A percentile compares a stretch with the other conserved stretches of the same genome.
phyloP scores from a whole-genome alignment of 352 stramenopile species.

The Pythium rhizo-oryzae region DNA sequence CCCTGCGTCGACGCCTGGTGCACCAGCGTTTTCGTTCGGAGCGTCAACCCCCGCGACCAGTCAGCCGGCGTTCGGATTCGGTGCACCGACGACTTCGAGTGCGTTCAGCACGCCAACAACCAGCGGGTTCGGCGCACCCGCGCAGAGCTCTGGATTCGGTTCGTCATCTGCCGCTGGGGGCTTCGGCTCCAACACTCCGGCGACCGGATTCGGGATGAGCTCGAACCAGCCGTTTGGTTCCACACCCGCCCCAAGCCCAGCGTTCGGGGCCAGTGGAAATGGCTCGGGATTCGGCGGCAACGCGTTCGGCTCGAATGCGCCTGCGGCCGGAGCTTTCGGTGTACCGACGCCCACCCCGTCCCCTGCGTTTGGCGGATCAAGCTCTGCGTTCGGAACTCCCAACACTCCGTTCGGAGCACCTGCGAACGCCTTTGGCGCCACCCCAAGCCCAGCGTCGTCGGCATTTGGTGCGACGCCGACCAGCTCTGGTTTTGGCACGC shows the following conservation, averaged over 20 bases:
- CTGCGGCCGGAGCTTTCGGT: conserved; percentile 20
- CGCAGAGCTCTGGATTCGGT: conserved; percentile 25
- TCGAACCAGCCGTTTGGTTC: conserved; percentile 38
- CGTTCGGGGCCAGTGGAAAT: conserved; percentile 25
- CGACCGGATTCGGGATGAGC: conserved; percentile 40
- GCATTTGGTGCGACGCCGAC: conserved; percentile 22
- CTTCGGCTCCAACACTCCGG: conserved; percentile 28
- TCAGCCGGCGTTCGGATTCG: conserved; percentile 29
- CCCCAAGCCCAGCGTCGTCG: conserved; percentile 24
- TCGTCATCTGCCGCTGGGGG: conserved; percentile 10
- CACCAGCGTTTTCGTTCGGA: conserved; percentile 33
- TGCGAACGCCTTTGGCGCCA: conserved; percentile 29
- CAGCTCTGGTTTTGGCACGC: conserved; percentile 20
- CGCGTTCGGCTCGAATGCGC: conserved; percentile 14
- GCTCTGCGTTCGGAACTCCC: conserved; percentile 23
- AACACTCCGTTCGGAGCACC: conserved; percentile 32
- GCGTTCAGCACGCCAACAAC: conserved; percentile 31
- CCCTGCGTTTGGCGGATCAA: conserved; percentile 26
- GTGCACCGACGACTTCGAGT: conserved; percentile 23
- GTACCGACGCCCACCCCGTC: conserved; percentile 30
- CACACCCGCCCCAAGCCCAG: conserved; percentile 26
- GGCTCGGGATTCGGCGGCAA: conserved; percentile 27
- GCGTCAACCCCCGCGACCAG: conserved; percentile 30
- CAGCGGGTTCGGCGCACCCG: conserved; percentile 43
- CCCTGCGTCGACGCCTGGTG: conserved; percentile 32